Evolutionary conservation across 192 early-diverging fungal species (phyloP).

Genomic region (Dissophora globulifera): DNA sequence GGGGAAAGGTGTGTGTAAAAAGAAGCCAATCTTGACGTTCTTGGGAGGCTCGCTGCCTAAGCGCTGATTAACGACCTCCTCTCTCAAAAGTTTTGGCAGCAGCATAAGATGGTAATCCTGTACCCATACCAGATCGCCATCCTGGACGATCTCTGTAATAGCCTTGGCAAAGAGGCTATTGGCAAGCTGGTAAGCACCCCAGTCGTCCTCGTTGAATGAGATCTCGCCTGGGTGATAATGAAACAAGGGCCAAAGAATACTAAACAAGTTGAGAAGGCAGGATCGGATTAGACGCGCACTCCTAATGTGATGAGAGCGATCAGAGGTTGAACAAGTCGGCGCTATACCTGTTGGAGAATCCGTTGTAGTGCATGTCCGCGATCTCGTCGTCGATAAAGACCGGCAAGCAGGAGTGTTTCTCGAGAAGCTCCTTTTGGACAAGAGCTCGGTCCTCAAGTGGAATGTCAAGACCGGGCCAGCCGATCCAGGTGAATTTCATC

Average conservation of each 20-base stretch:
- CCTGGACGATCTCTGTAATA: slow-evolving; percentile 83
- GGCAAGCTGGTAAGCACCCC: slow-evolving; percentile 94
- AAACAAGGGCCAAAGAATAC: slow-evolving; percentile 99
- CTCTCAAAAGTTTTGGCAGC: slow-evolving; percentile 86
- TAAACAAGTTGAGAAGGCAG: slow-evolving; percentile 19
- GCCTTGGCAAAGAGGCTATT: slow-evolving; percentile 96
- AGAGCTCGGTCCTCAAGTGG: slow-evolving; percentile 77
- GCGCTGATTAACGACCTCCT: slow-evolving; percentile 61
- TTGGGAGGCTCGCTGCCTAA: slow-evolving; percentile 52
- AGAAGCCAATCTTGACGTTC: slow-evolving; percentile 96
- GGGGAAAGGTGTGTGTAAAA: slow-evolving; percentile 98
- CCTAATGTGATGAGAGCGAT: too few species aligned
- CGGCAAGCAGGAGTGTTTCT: slow-evolving; percentile 88
- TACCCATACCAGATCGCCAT: slow-evolving; percentile 91
- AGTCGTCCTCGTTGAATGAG: slow-evolving; percentile 92
- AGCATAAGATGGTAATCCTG: slow-evolving; percentile 99
- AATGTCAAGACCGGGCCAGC: slow-evolving; percentile 95
- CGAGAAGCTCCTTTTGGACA: slow-evolving; percentile 76
- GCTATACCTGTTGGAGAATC: slow-evolving; percentile 89
- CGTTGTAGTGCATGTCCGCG: slow-evolving; percentile 97
- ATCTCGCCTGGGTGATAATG: slow-evolving; percentile 99
- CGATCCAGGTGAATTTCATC: slow-evolving; percentile 98
- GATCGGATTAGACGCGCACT: too few species aligned
- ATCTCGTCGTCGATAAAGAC: slow-evolving; percentile 95
- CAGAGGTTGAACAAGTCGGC: too few species aligned